These are phyloP conservation scores for Poa annua DNA, from an alignment of 176 grass and related monocot species.

Conservation along the genomic window DNA sequence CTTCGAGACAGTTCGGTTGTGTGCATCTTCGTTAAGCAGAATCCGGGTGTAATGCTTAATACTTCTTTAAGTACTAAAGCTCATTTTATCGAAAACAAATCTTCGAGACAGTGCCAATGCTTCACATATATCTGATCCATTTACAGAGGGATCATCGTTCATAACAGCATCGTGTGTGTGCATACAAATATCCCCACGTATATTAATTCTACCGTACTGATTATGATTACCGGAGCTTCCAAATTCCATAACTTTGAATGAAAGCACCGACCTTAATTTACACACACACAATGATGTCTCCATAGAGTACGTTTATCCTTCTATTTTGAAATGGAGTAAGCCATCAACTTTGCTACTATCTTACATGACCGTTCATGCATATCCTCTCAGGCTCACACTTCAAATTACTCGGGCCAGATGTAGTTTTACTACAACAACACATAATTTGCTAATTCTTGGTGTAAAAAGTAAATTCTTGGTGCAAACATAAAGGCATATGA, in stretches of 20 bases:
- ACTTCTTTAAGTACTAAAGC: too few relatives aligned
- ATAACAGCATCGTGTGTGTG: constrained; percentile 1
- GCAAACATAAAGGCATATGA: too few relatives aligned
- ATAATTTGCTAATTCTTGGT: too few relatives aligned
- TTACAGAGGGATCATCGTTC: background rate
- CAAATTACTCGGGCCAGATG: background rate
- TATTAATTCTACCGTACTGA: constrained; percentile 42
- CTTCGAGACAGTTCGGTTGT: background rate
- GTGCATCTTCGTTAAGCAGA: too few relatives aligned
- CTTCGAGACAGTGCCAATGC: background rate
- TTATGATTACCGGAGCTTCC: constrained; percentile 43
- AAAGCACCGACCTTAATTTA: constrained; percentile 27
- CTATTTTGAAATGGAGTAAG: constrained; percentile 1
- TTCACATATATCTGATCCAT: constrained; percentile 36
- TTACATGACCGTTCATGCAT: background rate
- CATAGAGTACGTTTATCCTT: background rate
- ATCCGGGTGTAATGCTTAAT: too few relatives aligned
- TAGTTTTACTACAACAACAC: background rate
- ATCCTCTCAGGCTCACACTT: too few relatives aligned
- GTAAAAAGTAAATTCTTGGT: too few relatives aligned
- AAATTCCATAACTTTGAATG: constrained; percentile 35
- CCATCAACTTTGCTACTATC: background rate
- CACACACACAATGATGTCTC: constrained; percentile 4
- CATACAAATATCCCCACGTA: constrained; percentile 26
- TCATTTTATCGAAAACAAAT: too few relatives aligned